Evolutionary conservation across 495 filamentous ascomycete species (phyloP).

Genomic region (Letharia lupina): DNA sequence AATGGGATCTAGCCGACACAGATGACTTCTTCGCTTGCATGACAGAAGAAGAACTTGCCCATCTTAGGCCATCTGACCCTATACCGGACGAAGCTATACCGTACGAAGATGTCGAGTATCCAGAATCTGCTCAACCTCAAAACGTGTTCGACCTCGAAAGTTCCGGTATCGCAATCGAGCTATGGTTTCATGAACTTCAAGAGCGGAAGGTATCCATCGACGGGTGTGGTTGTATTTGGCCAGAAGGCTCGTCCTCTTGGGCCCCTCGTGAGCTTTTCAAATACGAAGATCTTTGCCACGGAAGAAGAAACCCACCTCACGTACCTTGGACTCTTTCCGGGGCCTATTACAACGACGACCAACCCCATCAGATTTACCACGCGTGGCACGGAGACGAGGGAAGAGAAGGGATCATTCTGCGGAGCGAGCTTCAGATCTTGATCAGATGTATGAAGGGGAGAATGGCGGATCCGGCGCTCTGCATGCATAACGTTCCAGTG

Average conservation of each 20-base stretch:
- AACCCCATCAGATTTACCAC: neutral
- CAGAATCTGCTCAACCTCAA: neutral
- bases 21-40: neutral
- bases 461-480: neutral
- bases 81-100: neutral
- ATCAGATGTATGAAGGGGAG: neutral
- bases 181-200: neutral
- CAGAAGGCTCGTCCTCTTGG: neutral
- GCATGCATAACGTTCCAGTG: neutral
- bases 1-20: neutral
- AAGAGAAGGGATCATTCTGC: neutral
- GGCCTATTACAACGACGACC: neutral
- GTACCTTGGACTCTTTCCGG: neutral
- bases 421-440: neutral
- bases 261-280: neutral
- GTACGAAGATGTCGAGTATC: neutral
- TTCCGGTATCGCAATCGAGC: neutral
- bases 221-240: neutral
- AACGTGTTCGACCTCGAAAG: neutral
- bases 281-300: neutral
- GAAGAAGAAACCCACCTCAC: neutral
- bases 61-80: neutral
- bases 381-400: neutral
- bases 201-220: neutral
- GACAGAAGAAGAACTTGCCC: neutral